Evolutionary conservation across 805 yeast species (phyloP), one percentile per base, ranked within the genome.

Genomic region (Kazachstania taianensis): DNA sequence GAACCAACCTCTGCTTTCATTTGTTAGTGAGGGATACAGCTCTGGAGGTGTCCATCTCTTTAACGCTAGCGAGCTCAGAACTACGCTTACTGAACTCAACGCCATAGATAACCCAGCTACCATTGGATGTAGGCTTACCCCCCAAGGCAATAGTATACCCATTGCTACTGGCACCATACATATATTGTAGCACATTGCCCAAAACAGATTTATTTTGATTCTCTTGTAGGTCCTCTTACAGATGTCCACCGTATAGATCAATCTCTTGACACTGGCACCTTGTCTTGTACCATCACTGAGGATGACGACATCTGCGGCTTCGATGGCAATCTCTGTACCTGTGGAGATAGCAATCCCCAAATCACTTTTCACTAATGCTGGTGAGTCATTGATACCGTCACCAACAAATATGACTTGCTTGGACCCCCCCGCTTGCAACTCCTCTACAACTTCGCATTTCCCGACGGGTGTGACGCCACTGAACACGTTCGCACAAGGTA

Each of bases 301-400:
- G 12, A 92, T 63, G 14, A 92, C 95, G 26, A 92, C 72, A 57
- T 86, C 95, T 0, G 98, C 96, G n/a, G 95, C 83, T 46, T 87
- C 96, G 46, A 92, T 81, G 1, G 98, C 97, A 46, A 92, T 83
- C 50, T 92, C 97, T 0, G 97, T 83, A 5, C 97, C 96, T 0
- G 94, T 73, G 7, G 94, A 79, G 39, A 94, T 75, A 8, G 97
- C 92, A 49, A 94, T 75, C 17, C 98, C 98, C 14, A 92, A 61
- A 45, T 86, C 84, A 1, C 96, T 81, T 38, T 80, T 71, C 1
- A 84, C 94, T 37, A 92, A 68, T 0, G 97, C 97, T 0, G 98
- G 96, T 0, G 97, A 94, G 55, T 92, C 99, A 57, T 92, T 92
- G 45, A 92, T 83, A 41, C 99, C 99, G 61, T 92, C 99, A 26